These are phyloP conservation scores for Lentinula detonsa DNA, from an alignment of 768 basidiomycete species.

Conservation along the genomic window DNA sequence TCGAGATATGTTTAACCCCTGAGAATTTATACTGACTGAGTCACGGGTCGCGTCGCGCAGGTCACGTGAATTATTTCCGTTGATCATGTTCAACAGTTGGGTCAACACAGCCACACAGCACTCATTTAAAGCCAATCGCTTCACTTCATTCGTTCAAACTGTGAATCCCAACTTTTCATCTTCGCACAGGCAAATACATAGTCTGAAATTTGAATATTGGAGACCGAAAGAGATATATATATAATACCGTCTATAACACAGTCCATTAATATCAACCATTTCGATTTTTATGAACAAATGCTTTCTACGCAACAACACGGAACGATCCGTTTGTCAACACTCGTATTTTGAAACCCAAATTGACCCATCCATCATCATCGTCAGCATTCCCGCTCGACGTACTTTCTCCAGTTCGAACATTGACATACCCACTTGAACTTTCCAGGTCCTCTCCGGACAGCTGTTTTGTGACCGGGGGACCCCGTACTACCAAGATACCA, in stretches of 20 bases:
- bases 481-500: conserved; percentile 58
- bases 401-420: conserved; percentile 18
- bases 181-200: not conserved
- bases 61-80: not conserved
- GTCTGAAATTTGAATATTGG: not conserved
- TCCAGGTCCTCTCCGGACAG: conserved; percentile 30
- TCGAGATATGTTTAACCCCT: not conserved
- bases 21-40: not conserved
- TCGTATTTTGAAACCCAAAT: conserved; percentile 33
- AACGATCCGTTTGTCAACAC: conserved; percentile 70
- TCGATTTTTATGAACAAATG: not conserved
- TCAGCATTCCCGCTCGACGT: conserved; percentile 9
- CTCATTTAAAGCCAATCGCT: not conserved
- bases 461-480: conserved; percentile 64
- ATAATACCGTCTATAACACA: conserved; percentile 1
- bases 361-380: conserved; percentile 39
- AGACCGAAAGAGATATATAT: not conserved
- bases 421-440: conserved; percentile 20
- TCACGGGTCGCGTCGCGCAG: not conserved
- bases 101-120: not conserved
- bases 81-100: not conserved
- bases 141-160: too few relatives aligned
- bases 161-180: too few relatives aligned
- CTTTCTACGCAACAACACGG: conserved; percentile 15
- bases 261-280: not conserved